Evolutionary conservation across 108 stramenopile genomes (phyloP), one percentile per base, ranked within the genome.

Genomic region (Stephanodiscus triporus): DNA sequence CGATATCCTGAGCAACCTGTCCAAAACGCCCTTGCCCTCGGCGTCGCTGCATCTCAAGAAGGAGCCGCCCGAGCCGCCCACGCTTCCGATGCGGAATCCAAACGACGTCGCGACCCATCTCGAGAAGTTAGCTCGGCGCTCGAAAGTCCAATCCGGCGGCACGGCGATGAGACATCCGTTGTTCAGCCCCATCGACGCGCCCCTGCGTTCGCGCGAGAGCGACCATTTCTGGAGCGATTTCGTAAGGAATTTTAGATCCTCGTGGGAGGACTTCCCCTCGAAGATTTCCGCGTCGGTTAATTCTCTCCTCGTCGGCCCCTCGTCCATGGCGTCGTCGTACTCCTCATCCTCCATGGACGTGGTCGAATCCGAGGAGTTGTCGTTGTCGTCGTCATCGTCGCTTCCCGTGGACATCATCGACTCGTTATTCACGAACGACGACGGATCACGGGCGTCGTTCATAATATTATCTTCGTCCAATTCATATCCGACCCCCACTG

Each of bases 161-260:
- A 83, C 75, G 1, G 85, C 87, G 55, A 94, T 81, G 34, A 85
- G 85, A 78, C 89, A 91, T 43, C 82, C 85, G 20, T 66, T 74
- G 49, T 57, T 79, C 42, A 75, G 32, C 6, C 87, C 82, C 80
- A 88, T 73, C 9, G 81, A 76, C 76, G 63, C 74, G 64, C 70
- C 60, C 76, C 66, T 76, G 59, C 26, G 40, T 13, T 36, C 63
- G 9, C 37, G n/a, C 47, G 56, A 62, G 43, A 58, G 43, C 34
- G 69, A 58, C 80, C 75, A 80, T 29, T 76, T 77, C 27, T 76
- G 80, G 19, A 88, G 56, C 26, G 55, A 36, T 55, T 76, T 83
- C 32, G 81, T 60, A n/a, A 92, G 80, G 77, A 85, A 93, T 38
- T 87, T 85, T 17, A 95, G 58, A 66, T 92, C 91, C 3, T 89